phyloP scores from a whole-genome alignment of 306 rosid species.

The Cucurbita moschata region DNA sequence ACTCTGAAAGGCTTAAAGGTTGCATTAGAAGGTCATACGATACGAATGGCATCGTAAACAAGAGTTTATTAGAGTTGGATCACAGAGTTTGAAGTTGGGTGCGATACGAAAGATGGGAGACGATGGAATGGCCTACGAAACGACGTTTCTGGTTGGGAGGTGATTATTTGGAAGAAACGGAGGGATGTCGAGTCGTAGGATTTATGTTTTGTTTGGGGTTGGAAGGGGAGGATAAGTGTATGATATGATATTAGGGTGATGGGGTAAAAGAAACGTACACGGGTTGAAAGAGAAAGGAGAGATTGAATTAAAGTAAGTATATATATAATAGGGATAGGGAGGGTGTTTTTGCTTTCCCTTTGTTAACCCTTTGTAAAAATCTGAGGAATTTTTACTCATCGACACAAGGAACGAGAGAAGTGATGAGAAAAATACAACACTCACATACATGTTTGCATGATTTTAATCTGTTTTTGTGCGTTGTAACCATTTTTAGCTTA shows the following conservation, averaged over 20 bases:
- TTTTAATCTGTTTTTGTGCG: not conserved
- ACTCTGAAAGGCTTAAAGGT: not conserved
- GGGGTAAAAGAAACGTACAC: not conserved
- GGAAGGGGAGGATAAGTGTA: not conserved
- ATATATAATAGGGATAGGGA: not conserved
- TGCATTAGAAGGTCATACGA: not conserved
- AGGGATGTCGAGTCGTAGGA: not conserved
- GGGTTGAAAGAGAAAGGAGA: not conserved
- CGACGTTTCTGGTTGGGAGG: not conserved
- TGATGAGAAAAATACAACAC: constrained; percentile 4
- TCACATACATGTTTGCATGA: not conserved
- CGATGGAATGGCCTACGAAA: not conserved
- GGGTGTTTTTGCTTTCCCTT: not conserved
- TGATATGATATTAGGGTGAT: constrained; percentile 3
- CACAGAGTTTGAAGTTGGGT: not conserved
- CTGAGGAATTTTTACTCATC: not conserved
- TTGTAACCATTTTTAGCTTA: not conserved
- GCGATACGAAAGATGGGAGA: not conserved
- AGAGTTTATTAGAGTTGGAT: not conserved
- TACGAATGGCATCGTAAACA: not conserved
- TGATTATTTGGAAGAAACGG: not conserved
- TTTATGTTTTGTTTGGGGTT: not conserved
- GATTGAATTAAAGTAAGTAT: constrained; percentile 2
- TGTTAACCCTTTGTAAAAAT: not conserved
- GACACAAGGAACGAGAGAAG: constrained; percentile 5